phyloP scores from a whole-genome alignment of 2,329 filamentous ascomycete species.

The Phialocephala sp. region DNA sequence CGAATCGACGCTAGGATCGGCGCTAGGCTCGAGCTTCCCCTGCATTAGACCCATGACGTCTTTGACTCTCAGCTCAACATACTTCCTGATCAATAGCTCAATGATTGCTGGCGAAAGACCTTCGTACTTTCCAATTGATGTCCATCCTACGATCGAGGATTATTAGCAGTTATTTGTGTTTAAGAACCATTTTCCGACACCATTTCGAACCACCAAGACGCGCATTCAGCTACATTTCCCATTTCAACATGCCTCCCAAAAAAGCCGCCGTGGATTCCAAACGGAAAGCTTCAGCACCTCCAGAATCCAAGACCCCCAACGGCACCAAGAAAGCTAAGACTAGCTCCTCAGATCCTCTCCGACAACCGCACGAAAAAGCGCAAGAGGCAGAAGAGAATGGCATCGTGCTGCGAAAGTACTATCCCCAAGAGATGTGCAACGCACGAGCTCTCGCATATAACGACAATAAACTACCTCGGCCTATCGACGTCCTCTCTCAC shows the following conservation, averaged over 20 bases:
- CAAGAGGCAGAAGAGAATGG: slow-evolving; percentile 56
- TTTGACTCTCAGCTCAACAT: slow-evolving; percentile 7
- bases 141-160: not conserved
- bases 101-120: not conserved
- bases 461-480: slow-evolving; percentile 69
- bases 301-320: slow-evolving; percentile 11
- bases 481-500: slow-evolving; percentile 70
- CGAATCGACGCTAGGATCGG: slow-evolving; percentile 12
- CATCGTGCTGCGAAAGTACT: slow-evolving; percentile 76
- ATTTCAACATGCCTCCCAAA: slow-evolving; percentile 33
- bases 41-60: slow-evolving; percentile 16
- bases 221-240: slow-evolving; percentile 17
- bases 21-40: slow-evolving; percentile 11
- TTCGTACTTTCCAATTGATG: slow-evolving; percentile 12
- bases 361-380: slow-evolving; percentile 39
- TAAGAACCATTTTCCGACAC: not conserved
- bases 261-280: slow-evolving; percentile 33
- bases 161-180: not conserved
- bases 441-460: slow-evolving; percentile 77
- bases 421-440: slow-evolving; percentile 86
- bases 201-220: slow-evolving; percentile 1
- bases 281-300: slow-evolving; percentile 35
- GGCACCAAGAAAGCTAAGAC: slow-evolving; percentile 34
- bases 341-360: slow-evolving; percentile 32
- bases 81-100: not conserved